Evolutionary conservation across 768 basidiomycete genomes (phyloP), one percentile per base, ranked within the genome.

Genomic region (Macrolepiota fuliginosa): DNA sequence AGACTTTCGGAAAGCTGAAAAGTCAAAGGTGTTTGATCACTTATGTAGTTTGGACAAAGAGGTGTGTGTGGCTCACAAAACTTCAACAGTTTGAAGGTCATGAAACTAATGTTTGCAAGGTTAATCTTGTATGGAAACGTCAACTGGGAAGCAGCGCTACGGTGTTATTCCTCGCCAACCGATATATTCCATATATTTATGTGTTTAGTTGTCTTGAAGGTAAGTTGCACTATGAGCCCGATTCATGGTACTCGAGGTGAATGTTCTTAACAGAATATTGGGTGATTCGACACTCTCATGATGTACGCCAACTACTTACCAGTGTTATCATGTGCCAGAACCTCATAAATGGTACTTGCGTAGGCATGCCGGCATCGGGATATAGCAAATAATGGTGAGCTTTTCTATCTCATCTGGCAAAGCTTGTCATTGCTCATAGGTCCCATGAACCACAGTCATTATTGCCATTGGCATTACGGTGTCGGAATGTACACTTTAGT

Each of bases 81-180:
- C 12, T 39, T 9, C 17, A n/a, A n/a, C n/a, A n/a, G n/a, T n/a
- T 19, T 3, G 5, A 3, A 13, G 40, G 15, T 46, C 6, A 10
- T 10, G 1, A 10, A 2, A 19, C 22, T 19, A 10, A 47, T n/a
- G 12, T 19, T 42, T 15, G 27, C 63, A 56, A 60, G 58, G 45
- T 60, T 50, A 61, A 37, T 32, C 29, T 52, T 10, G 37, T 60
- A 35, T 60, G 58, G 58, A 53, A 42, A 56, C 22, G 63, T 40
- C 54, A 60, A 56, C 52, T 62, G 22, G 3, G 57, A 22, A 62
- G 29, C 45, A 29, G 54, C n/a, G 53, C 51, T 3, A 53, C 62
- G 7, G 11, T 32, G 2, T 19, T 60, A 2, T 60, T 60, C 50
- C n/a, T 60, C n/a, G 12, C 42, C 6, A 60, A 60, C 50, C 50